A percentile compares a stretch with the other conserved stretches of the same genome.
Conservation (phyloP, 179 eudicot genomes). For the Amaranthus tricolor region DNA sequence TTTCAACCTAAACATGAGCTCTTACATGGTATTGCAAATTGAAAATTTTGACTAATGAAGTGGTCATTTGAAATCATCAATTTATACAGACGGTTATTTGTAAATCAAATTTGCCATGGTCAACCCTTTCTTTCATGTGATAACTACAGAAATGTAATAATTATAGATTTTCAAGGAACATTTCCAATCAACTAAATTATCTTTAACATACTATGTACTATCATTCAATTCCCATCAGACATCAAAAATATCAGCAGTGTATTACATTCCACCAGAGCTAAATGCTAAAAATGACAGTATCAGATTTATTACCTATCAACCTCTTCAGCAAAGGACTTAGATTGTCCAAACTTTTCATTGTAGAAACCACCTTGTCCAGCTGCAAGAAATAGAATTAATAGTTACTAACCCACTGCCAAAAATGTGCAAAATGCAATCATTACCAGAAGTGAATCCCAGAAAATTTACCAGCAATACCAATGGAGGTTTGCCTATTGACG, state of each 20-base stretch:
- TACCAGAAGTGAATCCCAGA: conserved; percentile 16
- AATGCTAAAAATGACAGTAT: conserved; percentile 8
- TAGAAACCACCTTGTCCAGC: conserved; percentile 51
- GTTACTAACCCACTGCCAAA: not conserved
- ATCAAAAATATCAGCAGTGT: not conserved
- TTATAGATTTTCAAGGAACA: not conserved
- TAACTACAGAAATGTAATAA: not conserved
- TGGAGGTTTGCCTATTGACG: conserved; percentile 47
- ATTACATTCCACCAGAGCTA: not conserved
- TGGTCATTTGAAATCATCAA: too few species aligned
- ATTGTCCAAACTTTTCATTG: conserved; percentile 42
- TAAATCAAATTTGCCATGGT: not conserved
- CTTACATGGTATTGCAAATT: too few species aligned
- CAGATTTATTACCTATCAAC: conserved; percentile 55
- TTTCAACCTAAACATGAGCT: not conserved
- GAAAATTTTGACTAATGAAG: too few species aligned
- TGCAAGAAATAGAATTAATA: conserved; percentile 28
- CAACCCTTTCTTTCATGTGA: not conserved
- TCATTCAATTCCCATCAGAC: not conserved
- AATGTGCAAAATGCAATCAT: conserved; percentile 16
- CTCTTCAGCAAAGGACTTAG: conserved; percentile 48
- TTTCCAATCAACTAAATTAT: not conserved
- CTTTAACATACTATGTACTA: not conserved
- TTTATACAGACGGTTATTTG: too few species aligned
- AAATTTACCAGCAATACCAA: conserved; percentile 54